These are phyloP conservation scores for Lipomyces yarrowii DNA, from an alignment of 1,139 yeast species.

Conservation along the genomic window DNA sequence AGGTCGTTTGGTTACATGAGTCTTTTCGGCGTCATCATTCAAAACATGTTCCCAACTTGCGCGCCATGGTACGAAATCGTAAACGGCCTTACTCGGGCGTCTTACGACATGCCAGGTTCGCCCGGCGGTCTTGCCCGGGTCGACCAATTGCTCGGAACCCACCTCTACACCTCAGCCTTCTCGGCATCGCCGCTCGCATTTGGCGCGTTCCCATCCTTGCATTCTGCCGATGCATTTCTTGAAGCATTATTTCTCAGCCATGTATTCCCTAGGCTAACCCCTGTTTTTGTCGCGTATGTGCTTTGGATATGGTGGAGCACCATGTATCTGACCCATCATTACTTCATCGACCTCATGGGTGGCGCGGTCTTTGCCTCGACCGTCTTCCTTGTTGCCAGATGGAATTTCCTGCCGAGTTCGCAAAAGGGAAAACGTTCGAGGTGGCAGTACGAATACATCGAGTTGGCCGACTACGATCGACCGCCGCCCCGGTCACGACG, in stretches of 20 bases:
- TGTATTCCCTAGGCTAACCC: constrained; percentile 70
- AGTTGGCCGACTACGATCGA: constrained; percentile 21
- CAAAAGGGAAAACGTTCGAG: constrained; percentile 70
- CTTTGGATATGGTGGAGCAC: constrained; percentile 98
- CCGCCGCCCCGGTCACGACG: constrained; percentile 9
- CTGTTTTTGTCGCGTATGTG: constrained; percentile 72
- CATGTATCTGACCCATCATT: constrained; percentile 95
- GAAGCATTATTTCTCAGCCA: constrained; percentile 84
- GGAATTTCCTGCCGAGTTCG: constrained; percentile 70
- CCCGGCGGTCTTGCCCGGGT: constrained; percentile 96
- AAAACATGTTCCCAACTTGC: constrained; percentile 87
- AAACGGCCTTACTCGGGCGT: constrained; percentile 87
- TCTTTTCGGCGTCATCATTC: constrained; percentile 77
- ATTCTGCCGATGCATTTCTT: constrained; percentile 91
- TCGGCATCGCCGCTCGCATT: constrained; percentile 88
- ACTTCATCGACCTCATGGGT: constrained; percentile 87
- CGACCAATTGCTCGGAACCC: constrained; percentile 76
- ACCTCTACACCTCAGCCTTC: constrained; percentile 85
- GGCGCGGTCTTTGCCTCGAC: constrained; percentile 78
- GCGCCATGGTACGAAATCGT: constrained; percentile 97
- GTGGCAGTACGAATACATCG: constrained; percentile 69
- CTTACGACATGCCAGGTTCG: constrained; percentile 88
- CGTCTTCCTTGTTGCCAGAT: constrained; percentile 73
- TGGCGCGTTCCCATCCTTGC: constrained; percentile 97
- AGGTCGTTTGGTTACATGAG: constrained; percentile 98